Percentiles rank a stretch among this genome's conserved stretches.
phyloP scores from a whole-genome alignment of 2,329 filamentous ascomycete genomes.

The Stachybotrys elegans region DNA sequence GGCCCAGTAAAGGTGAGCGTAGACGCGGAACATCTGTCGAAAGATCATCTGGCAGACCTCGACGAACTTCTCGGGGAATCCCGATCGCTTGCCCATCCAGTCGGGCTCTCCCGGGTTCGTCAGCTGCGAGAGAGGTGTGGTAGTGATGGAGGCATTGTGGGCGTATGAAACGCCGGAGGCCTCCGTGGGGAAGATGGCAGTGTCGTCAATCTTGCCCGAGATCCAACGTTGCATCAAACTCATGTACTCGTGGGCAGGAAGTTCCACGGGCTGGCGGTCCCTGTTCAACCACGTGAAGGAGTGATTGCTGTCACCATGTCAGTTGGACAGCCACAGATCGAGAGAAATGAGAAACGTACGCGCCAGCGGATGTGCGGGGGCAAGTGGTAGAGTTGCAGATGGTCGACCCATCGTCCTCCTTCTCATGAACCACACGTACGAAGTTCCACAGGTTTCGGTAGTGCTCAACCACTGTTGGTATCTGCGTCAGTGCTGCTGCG shows the following conservation, averaged over 20 bases:
- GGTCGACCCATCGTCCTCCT: conserved; percentile 69
- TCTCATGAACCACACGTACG: conserved; percentile 81
- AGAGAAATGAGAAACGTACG: conserved; percentile 53
- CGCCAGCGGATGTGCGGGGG: conserved; percentile 89
- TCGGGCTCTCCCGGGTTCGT: conserved; percentile 56
- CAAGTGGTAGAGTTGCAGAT: conserved; percentile 83
- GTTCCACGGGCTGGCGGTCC: conserved; percentile 80
- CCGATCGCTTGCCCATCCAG: conserved; percentile 88
- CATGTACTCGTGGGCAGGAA: conserved; percentile 90
- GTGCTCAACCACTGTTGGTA: conserved; percentile 76
- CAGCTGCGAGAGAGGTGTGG: conserved; percentile 58
- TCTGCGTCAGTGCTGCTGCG: conserved; percentile 1
- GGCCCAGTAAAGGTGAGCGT: conserved; percentile 95
- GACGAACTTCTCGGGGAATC: conserved; percentile 86
- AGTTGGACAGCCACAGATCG: conserved; percentile 68
- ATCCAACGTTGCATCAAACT: conserved; percentile 97
- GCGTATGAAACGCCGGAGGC: conserved; percentile 64
- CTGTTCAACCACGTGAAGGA: conserved; percentile 96
- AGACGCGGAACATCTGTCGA: conserved; percentile 98
- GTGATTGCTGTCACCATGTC: conserved; percentile 73
- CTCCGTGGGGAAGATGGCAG: conserved; percentile 84
- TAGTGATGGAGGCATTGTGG: conserved; percentile 54
- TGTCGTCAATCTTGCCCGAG: conserved; percentile 89
- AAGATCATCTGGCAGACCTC: conserved; percentile 91
- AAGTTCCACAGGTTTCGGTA: conserved; percentile 86